These are phyloP conservation scores for Sphaceloma murrayae DNA, from an alignment of 2,329 filamentous ascomycete species.

Conservation along the genomic window DNA sequence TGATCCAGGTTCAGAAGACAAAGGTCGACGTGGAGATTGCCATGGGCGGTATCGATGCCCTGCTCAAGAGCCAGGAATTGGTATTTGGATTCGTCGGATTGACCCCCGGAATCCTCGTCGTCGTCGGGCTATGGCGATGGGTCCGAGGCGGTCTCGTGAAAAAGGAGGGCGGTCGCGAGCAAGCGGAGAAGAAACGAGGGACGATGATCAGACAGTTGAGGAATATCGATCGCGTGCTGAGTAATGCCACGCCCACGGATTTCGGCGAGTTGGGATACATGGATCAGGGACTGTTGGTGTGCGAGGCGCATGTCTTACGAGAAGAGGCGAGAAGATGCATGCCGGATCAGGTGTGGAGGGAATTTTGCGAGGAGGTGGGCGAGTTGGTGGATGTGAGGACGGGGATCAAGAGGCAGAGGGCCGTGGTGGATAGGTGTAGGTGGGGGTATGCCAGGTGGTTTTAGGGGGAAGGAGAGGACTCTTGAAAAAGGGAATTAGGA, in stretches of 20 bases:
- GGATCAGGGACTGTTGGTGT: slow-evolving; percentile 81
- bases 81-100: slow-evolving; percentile 96
- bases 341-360: slow-evolving; percentile 63
- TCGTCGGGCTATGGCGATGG: slow-evolving; percentile 64
- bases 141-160: slow-evolving; percentile 58
- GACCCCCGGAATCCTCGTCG: slow-evolving; percentile 85
- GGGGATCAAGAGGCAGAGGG: slow-evolving; percentile 67
- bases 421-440: slow-evolving; percentile 70
- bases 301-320: slow-evolving; percentile 77
- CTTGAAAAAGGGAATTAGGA: no score
- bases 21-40: slow-evolving; percentile 97
- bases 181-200: slow-evolving; percentile 56
- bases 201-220: slow-evolving; percentile 69
- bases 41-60: slow-evolving; percentile 86
- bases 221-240: slow-evolving; percentile 67
- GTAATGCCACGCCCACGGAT: slow-evolving; percentile 47
- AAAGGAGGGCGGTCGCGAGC: slow-evolving; percentile 61
- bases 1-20: slow-evolving; percentile 97
- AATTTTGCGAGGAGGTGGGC: slow-evolving; percentile 80
- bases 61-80: slow-evolving; percentile 91
- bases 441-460: slow-evolving; percentile 83
- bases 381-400: slow-evolving; percentile 73
- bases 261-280: slow-evolving; percentile 77
- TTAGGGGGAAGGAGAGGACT: no score
- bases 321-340: slow-evolving; percentile 58